Percentiles rank a stretch among this genome's conserved stretches.
Evolutionary conservation across 2,329 filamentous ascomycete species (phyloP).

Genomic region (Hymenotorrendiella dingleyae): DNA sequence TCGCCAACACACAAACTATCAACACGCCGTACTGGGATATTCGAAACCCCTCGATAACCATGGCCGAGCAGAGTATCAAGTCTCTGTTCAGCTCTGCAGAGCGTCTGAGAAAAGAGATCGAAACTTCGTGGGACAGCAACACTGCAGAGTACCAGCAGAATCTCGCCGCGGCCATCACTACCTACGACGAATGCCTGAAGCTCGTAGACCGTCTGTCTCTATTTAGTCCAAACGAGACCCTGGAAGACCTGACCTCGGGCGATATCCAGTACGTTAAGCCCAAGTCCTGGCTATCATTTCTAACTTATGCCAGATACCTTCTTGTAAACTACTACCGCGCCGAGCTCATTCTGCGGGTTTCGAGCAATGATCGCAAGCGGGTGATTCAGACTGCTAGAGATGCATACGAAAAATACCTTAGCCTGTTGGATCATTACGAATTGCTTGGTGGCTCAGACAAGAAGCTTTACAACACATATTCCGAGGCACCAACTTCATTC

Average conservation of each 20-base stretch:
- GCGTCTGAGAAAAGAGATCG: slow-evolving; percentile 48
- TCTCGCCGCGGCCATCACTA: slow-evolving; percentile 59
- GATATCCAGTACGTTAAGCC: slow-evolving; percentile 61
- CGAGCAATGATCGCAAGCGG: slow-evolving; percentile 54
- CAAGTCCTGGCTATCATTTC: neutral
- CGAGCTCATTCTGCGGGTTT: slow-evolving; percentile 68
- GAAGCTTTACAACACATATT: slow-evolving; percentile 66
- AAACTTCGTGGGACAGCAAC: slow-evolving; percentile 58
- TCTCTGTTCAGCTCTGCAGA: slow-evolving; percentile 51
- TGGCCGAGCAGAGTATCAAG: slow-evolving; percentile 41
- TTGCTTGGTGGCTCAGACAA: slow-evolving; percentile 60
- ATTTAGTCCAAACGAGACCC: slow-evolving; percentile 83
- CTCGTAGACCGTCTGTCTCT: slow-evolving; percentile 67
- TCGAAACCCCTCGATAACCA: slow-evolving; percentile 32
- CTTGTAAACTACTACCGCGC: slow-evolving; percentile 72
- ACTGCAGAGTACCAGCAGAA: slow-evolving; percentile 61
- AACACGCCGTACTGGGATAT: too few relatives aligned
- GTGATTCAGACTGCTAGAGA: slow-evolving; percentile 59
- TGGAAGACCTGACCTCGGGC: slow-evolving; percentile 81
- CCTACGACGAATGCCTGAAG: slow-evolving; percentile 67
- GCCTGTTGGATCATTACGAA: slow-evolving; percentile 70
- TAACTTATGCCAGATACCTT: slow-evolving; percentile 52
- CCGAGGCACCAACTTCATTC: slow-evolving; percentile 66
- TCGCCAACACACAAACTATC: neutral
- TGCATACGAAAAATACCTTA: slow-evolving; percentile 74